These are phyloP conservation scores for Taphrina communis DNA, from an alignment of 1,139 yeast genomes.

Conservation along the genomic window DNA sequence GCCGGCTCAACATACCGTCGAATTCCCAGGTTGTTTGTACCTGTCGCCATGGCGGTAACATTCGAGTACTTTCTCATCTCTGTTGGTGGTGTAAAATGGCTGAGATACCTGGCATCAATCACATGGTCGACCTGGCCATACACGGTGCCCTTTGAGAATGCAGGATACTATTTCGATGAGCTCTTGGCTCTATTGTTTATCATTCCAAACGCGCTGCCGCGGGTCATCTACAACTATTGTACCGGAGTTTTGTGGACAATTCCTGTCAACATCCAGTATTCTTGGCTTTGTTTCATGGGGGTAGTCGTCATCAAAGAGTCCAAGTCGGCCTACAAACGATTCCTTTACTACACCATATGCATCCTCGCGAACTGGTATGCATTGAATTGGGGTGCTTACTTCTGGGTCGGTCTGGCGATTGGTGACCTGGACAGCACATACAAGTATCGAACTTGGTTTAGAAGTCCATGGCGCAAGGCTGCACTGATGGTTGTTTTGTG, in stretches of 20 bases:
- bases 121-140: constrained; percentile 23
- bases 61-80: constrained; percentile 21
- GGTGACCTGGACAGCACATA: constrained; percentile 20
- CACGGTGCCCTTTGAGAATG: constrained; percentile 5
- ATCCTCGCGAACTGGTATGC: constrained; percentile 19
- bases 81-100: constrained; percentile 18
- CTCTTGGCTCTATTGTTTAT: constrained; percentile 9
- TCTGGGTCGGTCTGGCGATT: constrained; percentile 15
- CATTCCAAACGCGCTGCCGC: constrained; percentile 14
- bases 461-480: constrained; percentile 1
- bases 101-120: constrained; percentile 14
- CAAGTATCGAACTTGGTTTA: constrained; percentile 14
- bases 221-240: constrained; percentile 16
- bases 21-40: constrained; percentile 9
- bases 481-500: constrained; percentile 2
- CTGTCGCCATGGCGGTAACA: constrained; percentile 13
- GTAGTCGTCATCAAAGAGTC: constrained; percentile 15
- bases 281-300: constrained; percentile 14
- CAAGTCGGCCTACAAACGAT: constrained; percentile 2
- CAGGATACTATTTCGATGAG: constrained; percentile 23
- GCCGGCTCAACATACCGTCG: constrained; percentile 10
- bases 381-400: constrained; percentile 18
- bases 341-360: constrained; percentile 10
- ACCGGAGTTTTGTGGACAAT: constrained; percentile 21
- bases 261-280: constrained; percentile 17